phyloP scores from a whole-genome alignment of 108 stramenopile genomes.

The Aurantiochytrium sp. region DNA sequence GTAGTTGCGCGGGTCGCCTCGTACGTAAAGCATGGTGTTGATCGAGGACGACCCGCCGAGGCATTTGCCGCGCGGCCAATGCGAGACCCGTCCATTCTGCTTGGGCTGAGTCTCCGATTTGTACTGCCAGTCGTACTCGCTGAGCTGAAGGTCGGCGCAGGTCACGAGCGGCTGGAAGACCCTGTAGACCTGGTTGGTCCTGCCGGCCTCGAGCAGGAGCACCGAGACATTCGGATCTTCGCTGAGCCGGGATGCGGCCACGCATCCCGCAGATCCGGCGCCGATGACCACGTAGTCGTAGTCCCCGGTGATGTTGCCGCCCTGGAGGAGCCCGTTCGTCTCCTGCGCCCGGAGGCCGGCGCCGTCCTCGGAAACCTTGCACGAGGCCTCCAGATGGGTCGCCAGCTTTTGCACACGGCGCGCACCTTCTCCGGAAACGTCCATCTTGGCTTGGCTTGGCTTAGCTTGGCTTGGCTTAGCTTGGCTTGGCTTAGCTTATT shows the following conservation, averaged over 20 bases:
- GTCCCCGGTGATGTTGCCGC: neutral
- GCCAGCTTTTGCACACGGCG: neutral
- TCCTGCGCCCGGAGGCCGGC: neutral
- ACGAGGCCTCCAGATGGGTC: neutral
- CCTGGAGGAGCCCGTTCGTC: neutral
- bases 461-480: too few species aligned
- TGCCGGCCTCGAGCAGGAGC: slow-evolving; percentile 52
- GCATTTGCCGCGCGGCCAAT: slow-evolving; percentile 49
- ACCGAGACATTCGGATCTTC: slow-evolving; percentile 38
- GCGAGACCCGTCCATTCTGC: slow-evolving; percentile 29
- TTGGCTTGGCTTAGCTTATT: too few species aligned
- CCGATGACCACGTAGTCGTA: slow-evolving; percentile 75
- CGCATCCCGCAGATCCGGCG: slow-evolving; percentile 69
- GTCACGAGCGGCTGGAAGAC: neutral
- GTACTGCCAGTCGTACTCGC: neutral
- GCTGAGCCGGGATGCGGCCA: slow-evolving; percentile 63
- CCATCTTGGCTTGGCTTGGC: too few species aligned
- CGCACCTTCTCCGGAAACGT: neutral
- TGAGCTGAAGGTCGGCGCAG: neutral
- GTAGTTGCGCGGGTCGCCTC: slow-evolving; percentile 53
- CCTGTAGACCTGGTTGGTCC: neutral
- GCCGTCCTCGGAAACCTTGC: neutral
- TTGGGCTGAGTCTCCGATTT: neutral
- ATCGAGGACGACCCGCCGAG: slow-evolving; percentile 54
- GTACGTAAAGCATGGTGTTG: slow-evolving; percentile 48